phyloP scores from a whole-genome alignment of 176 grass and related monocot species.

The Puya raimondii region DNA sequence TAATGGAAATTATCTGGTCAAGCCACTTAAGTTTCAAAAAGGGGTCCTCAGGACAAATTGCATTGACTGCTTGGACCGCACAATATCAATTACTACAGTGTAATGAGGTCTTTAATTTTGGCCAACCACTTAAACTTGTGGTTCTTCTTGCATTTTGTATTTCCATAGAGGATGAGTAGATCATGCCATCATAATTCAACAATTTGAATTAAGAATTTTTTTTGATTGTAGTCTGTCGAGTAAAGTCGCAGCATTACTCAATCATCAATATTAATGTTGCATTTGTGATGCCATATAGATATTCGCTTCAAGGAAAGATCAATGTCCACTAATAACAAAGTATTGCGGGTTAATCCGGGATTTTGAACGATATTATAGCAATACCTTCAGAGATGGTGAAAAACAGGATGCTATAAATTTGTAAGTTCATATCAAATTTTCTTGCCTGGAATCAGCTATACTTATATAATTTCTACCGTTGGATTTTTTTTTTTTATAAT shows the following conservation, averaged over 20 bases:
- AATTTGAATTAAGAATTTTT: not conserved
- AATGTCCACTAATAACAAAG: slow-evolving; percentile 65
- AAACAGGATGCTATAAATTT: slow-evolving; percentile 96
- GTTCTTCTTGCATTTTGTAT: no score
- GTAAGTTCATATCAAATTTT: slow-evolving; percentile 36
- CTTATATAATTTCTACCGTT: slow-evolving; percentile 9
- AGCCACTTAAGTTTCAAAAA: slow-evolving; percentile 55
- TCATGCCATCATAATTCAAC: not conserved
- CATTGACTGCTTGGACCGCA: slow-evolving; percentile 94
- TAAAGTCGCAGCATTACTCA: not conserved
- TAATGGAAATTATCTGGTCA: slow-evolving; percentile 24
- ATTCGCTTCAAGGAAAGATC: slow-evolving; percentile 87
- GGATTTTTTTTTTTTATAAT: slow-evolving; percentile 2
- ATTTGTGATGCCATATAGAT: slow-evolving; percentile 47
- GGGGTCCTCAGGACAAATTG: slow-evolving; percentile 88
- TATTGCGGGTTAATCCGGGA: slow-evolving; percentile 85
- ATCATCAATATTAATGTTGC: slow-evolving; percentile 26
- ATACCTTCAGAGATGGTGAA: slow-evolving; percentile 83
- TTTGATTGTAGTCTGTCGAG: not conserved
- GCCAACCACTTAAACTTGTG: no score
- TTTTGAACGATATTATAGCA: slow-evolving; percentile 90
- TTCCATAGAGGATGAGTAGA: no score
- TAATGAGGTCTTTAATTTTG: no score
- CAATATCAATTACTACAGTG: slow-evolving; percentile 13
- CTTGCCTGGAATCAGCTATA: not conserved